Conservation (phyloP, 1,284 basidiomycete genomes). For the Taiwanofungus camphoratus region DNA sequence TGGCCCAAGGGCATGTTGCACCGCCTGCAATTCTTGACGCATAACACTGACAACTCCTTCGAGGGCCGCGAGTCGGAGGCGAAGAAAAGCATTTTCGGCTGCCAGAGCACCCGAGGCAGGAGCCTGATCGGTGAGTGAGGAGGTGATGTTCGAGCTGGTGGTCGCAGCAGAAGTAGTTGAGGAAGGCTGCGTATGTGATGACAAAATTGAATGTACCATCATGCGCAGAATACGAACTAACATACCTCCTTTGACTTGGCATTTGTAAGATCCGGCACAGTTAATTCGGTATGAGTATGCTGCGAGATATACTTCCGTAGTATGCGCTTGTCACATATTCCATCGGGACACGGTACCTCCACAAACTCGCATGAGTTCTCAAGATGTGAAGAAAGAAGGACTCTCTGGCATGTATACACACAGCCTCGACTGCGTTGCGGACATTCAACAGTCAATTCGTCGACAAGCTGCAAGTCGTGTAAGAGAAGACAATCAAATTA, state of each 20-base stretch:
- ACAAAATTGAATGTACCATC: too few species aligned
- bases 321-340: conserved; percentile 38
- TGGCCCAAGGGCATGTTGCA: conserved; percentile 19
- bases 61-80: conserved; percentile 16
- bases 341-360: conserved; percentile 48
- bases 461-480: conserved; percentile 57
- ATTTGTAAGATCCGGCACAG: too few species aligned
- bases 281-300: conserved; percentile 31
- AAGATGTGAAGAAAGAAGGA: conserved; percentile 60
- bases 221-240: too few species aligned
- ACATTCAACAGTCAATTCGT: conserved; percentile 78
- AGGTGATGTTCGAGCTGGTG: too few species aligned
- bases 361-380: conserved; percentile 55
- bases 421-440: conserved; percentile 56
- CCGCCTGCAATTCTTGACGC: conserved; percentile 17
- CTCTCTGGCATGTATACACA: conserved; percentile 60
- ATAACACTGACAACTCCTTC: conserved; percentile 19
- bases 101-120: conserved; percentile 6
- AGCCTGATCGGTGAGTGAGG: neutral
- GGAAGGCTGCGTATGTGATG: too few species aligned
- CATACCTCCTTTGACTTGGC: too few species aligned
- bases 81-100: conserved; percentile 19
- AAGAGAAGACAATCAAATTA: neutral
- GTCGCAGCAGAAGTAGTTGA: too few species aligned
- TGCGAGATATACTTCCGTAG: conserved; percentile 35